phyloP scores from a whole-genome alignment of 2,329 filamentous ascomycete species.

The Scedosporium apiospermum region DNA sequence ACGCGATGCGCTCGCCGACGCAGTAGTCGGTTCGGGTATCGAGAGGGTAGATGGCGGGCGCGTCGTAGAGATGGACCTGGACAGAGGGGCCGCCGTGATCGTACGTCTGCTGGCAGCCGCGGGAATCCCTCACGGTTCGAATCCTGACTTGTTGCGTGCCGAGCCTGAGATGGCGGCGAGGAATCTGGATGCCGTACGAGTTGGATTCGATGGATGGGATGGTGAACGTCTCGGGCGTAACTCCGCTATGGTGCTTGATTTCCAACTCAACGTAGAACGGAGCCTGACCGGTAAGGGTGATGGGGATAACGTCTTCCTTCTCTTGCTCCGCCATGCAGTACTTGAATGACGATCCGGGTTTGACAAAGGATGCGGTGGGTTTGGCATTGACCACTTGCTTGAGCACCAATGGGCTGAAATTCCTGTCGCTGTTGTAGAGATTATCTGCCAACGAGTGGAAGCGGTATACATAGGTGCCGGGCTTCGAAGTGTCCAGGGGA shows the following conservation, averaged over 20 bases:
- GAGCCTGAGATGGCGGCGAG: conserved; percentile 72
- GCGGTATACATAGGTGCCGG: conserved; percentile 77
- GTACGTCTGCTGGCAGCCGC: conserved; percentile 74
- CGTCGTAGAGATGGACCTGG: conserved; percentile 85
- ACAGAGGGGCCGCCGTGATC: conserved; percentile 65
- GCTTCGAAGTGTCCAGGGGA: conserved; percentile 73
- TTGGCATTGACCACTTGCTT: conserved; percentile 78
- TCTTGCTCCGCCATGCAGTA: conserved; percentile 82
- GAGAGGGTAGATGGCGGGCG: conserved; percentile 80
- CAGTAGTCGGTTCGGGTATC: conserved; percentile 84
- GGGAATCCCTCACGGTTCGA: conserved; percentile 77
- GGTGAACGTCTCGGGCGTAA: conserved; percentile 69
- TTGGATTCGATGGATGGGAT: conserved; percentile 70
- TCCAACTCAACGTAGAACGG: conserved; percentile 89
- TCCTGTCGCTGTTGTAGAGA: conserved; percentile 69
- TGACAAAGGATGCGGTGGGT: conserved; percentile 71
- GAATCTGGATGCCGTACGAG: conserved; percentile 72
- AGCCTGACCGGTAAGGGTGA: conserved; percentile 70
- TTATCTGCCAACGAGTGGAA: conserved; percentile 77
- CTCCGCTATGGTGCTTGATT: conserved; percentile 81
- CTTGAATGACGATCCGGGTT: conserved; percentile 87
- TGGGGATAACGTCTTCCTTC: conserved; percentile 78
- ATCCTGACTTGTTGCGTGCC: conserved; percentile 87
- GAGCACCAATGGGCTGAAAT: conserved; percentile 58
- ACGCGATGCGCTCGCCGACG: conserved; percentile 88